These are phyloP conservation scores for Colletotrichum lindemuthianum DNA, from an alignment of 2,329 filamentous ascomycete genomes.

Conservation along the genomic window DNA sequence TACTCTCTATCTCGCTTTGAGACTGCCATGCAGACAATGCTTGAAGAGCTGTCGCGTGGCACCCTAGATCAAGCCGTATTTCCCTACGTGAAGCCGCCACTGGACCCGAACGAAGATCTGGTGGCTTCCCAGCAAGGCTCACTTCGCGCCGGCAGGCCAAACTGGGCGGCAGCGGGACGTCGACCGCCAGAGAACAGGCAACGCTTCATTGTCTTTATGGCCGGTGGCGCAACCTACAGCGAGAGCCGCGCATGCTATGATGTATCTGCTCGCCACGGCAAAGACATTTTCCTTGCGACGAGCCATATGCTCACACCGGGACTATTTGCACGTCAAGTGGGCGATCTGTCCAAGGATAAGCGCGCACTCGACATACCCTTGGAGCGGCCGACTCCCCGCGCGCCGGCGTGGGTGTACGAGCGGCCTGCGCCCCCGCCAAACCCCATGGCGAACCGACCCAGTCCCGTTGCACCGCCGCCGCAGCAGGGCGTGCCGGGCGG, in stretches of 20 bases:
- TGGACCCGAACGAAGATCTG: constrained; percentile 70
- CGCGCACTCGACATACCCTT: constrained; percentile 82
- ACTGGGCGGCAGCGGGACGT: constrained; percentile 88
- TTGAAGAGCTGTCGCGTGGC: constrained; percentile 78
- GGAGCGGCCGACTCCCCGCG: constrained; percentile 81
- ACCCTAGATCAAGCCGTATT: constrained; percentile 73
- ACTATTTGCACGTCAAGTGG: constrained; percentile 84
- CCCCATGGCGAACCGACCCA: constrained; percentile 45
- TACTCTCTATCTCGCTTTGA: constrained; percentile 89
- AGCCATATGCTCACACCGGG: constrained; percentile 92
- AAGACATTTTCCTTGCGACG: constrained; percentile 88
- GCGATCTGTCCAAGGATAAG: constrained; percentile 80
- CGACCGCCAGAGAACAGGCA: constrained; percentile 83
- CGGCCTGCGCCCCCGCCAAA: constrained; percentile 66
- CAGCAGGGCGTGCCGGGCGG: constrained; percentile 38
- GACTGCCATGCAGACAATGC: constrained; percentile 81
- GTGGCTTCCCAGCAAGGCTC: constrained; percentile 73
- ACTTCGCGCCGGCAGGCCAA: constrained; percentile 89
- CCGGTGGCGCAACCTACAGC: constrained; percentile 92
- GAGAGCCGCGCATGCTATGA: constrained; percentile 93
- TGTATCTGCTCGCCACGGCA: constrained; percentile 74
- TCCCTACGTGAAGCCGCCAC: constrained; percentile 77
- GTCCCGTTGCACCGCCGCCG: constrained; percentile 41
- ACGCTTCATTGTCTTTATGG: constrained; percentile 92
- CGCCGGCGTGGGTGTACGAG: constrained; percentile 88